These are phyloP conservation scores for Phaffia australis DNA, from an alignment of 768 basidiomycete genomes.

Conservation along the genomic window DNA sequence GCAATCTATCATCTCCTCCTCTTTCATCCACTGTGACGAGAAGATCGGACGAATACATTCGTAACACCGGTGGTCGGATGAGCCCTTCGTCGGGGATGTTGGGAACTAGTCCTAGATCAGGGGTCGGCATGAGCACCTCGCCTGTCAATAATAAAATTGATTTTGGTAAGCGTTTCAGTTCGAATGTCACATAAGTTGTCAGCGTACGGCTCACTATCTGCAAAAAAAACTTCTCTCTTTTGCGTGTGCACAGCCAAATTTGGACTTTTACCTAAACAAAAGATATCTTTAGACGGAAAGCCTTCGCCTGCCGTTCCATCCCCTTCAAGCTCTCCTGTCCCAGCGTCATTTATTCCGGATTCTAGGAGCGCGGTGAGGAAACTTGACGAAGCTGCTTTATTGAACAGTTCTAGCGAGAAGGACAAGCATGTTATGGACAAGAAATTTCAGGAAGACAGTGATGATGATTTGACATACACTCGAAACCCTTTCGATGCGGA, in stretches of 20 bases:
- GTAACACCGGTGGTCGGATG: constrained; percentile 17
- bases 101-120: constrained; percentile 12
- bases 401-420: background rate
- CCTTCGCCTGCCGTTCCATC: background rate
- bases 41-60: constrained; percentile 17
- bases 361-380: background rate
- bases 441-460: constrained; percentile 11
- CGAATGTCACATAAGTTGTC: too few relatives aligned
- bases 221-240: background rate
- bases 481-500: constrained; percentile 19
- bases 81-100: constrained; percentile 8
- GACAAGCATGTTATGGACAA: background rate
- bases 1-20: constrained; percentile 1
- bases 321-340: background rate
- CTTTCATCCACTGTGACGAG: background rate
- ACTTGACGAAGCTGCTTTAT: background rate
- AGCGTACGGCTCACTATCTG: too few relatives aligned
- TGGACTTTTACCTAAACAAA: constrained; percentile 22
- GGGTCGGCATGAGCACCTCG: constrained; percentile 1
- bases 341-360: background rate
- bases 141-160: constrained; percentile 14
- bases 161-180: constrained; percentile 2
- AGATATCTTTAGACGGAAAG: constrained; percentile 24
- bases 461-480: constrained; percentile 22
- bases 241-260: constrained; percentile 12